Conservation (phyloP, 495 filamentous ascomycete genomes). For the Cenococcum geophilum region DNA sequence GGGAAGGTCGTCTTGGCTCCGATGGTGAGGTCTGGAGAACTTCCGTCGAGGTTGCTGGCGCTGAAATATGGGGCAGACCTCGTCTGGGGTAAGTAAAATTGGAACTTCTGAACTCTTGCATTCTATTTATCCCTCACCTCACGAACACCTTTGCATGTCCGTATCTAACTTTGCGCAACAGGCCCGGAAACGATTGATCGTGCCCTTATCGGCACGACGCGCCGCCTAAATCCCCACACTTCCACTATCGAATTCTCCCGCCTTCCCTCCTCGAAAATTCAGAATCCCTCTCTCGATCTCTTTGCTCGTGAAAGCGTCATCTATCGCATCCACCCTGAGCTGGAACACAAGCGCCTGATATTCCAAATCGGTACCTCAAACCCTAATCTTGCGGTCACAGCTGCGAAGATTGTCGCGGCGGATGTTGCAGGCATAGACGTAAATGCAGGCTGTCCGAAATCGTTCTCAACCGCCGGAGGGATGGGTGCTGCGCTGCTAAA, state of each 20-base stretch:
- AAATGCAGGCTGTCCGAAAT: conserved; percentile 95
- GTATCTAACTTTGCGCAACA: too few species aligned
- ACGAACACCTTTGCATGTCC: too few species aligned
- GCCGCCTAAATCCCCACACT: conserved; percentile 66
- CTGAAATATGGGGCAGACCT: conserved; percentile 94
- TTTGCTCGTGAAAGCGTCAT: conserved; percentile 63
- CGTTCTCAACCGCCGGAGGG: conserved; percentile 81
- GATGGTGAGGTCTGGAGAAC: conserved; percentile 94
- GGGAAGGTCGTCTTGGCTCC: conserved; percentile 90
- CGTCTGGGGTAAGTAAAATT: conserved; percentile 66
- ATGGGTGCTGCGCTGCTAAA: conserved; percentile 90
- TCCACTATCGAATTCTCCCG: conserved; percentile 78
- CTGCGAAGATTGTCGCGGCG: conserved; percentile 71
- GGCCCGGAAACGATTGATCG: conserved; percentile 90
- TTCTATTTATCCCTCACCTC: too few species aligned
- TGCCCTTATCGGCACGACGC: conserved; percentile 76
- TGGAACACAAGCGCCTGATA: conserved; percentile 66
- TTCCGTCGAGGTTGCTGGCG: conserved; percentile 79
- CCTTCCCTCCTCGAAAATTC: conserved; percentile 63
- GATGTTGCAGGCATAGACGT: conserved; percentile 94
- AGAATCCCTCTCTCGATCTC: conserved; percentile 37
- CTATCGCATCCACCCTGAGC: conserved; percentile 71
- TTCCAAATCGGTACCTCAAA: conserved; percentile 88
- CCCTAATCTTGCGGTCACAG: conserved; percentile 72
- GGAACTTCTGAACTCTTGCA: conserved; percentile 8